These are phyloP conservation scores for Backusella psychrophila DNA, from an alignment of 192 early-diverging fungal species.

Conservation along the genomic window DNA sequence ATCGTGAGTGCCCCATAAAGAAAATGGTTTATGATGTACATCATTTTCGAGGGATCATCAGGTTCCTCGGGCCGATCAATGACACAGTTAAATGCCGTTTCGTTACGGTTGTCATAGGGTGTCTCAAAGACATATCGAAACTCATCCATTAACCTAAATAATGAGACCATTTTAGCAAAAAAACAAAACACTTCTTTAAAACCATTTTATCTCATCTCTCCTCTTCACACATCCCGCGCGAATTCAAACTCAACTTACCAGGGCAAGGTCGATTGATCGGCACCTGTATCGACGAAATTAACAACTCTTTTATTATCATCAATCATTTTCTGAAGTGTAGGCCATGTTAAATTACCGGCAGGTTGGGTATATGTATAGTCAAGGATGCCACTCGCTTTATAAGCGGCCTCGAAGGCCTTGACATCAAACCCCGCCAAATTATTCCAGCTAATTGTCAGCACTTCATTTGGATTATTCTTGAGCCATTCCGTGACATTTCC, in stretches of 20 bases:
- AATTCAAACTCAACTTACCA: constrained; percentile 48
- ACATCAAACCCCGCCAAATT: constrained; percentile 54
- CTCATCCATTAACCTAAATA: constrained; percentile 56
- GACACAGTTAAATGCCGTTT: constrained; percentile 52
- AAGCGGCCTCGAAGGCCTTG: constrained; percentile 48
- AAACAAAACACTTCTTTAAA: neutral
- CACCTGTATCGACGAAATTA: constrained; percentile 54
- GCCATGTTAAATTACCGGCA: constrained; percentile 52
- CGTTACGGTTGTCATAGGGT: constrained; percentile 54
- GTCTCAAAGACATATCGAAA: constrained; percentile 70
- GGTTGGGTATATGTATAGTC: constrained; percentile 53
- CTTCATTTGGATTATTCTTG: constrained; percentile 66
- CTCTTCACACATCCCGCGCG: neutral
- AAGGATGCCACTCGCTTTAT: constrained; percentile 45
- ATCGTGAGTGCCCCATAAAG: constrained; percentile 47
- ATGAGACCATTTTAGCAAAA: neutral
- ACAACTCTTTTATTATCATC: constrained; percentile 60
- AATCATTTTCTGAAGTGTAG: constrained; percentile 67
- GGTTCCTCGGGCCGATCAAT: constrained; percentile 51
- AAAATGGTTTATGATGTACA: constrained; percentile 80
- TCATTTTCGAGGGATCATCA: constrained; percentile 29
- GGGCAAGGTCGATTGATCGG: constrained; percentile 49
- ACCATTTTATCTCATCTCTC: neutral
- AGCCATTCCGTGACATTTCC: constrained; percentile 55
- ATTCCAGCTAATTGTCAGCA: constrained; percentile 75